phyloP scores from a whole-genome alignment of 257 asterid species.

The Fraxinus cuspidata region DNA sequence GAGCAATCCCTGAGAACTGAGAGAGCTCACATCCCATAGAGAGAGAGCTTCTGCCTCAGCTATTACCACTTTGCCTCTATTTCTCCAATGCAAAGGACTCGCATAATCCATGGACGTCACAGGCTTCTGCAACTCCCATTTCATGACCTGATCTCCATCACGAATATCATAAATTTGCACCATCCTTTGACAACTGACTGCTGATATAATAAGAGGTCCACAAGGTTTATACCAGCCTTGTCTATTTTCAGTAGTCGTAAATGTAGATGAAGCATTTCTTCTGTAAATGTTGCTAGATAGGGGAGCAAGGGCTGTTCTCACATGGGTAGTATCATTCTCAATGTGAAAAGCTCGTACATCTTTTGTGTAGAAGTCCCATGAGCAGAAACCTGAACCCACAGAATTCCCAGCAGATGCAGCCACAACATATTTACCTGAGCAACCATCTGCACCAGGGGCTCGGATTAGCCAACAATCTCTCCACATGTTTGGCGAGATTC shows the following conservation, averaged over 20 bases:
- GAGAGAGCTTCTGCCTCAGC: conserved; percentile 47
- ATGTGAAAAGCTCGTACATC: conserved; percentile 43
- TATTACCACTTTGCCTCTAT: conserved; percentile 47
- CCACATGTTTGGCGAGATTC: conserved; percentile 50
- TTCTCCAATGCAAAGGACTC: conserved; percentile 61
- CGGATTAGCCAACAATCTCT: conserved; percentile 60
- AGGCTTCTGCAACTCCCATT: conserved; percentile 50
- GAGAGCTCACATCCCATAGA: conserved; percentile 53
- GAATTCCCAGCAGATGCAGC: conserved; percentile 62
- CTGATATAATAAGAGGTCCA: conserved; percentile 51
- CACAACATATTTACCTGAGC: conserved; percentile 52
- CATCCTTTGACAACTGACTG: conserved; percentile 44
- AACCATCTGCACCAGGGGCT: conserved; percentile 59
- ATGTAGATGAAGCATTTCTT: conserved; percentile 33
- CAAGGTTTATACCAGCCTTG: conserved; percentile 60
- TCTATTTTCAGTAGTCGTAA: conserved; percentile 32
- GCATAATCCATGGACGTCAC: conserved; percentile 49
- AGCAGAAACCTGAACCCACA: conserved; percentile 48
- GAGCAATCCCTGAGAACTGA: conserved; percentile 38
- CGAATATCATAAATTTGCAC: conserved; percentile 48
- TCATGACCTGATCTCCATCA: conserved; percentile 51
- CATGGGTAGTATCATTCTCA: conserved; percentile 30
- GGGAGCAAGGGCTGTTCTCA: conserved; percentile 40
- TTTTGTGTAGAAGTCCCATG: conserved; percentile 53
- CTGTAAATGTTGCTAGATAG: conserved; percentile 35